These are phyloP conservation scores for Hypoxylon trugodes DNA, from an alignment of 495 filamentous ascomycete genomes.

Conservation along the genomic window DNA sequence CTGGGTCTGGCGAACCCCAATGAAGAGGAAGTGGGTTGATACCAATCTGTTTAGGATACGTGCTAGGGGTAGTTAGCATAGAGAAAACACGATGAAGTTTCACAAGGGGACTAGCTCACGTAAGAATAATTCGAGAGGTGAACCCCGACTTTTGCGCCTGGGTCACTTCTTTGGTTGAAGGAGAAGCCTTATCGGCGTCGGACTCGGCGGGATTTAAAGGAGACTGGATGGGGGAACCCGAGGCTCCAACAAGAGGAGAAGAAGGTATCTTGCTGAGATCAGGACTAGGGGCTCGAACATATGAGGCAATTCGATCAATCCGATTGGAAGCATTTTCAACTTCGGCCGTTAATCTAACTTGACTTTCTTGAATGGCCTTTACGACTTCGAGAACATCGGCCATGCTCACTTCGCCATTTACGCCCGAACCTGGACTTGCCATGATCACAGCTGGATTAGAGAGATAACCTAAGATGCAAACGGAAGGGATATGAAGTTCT, in stretches of 20 bases:
- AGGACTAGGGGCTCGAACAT: slow-evolving; percentile 43
- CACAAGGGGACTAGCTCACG: slow-evolving; percentile 44
- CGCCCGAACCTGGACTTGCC: slow-evolving; percentile 36
- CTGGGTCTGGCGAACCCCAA: slow-evolving; percentile 84
- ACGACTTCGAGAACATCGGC: slow-evolving; percentile 62
- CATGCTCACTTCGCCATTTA: slow-evolving; percentile 43
- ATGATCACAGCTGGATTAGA: slow-evolving; percentile 30
- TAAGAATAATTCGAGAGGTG: slow-evolving; percentile 72
- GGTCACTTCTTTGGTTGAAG: slow-evolving; percentile 18
- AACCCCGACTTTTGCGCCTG: slow-evolving; percentile 47
- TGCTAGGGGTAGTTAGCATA: slow-evolving; percentile 63
- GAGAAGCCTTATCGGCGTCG: slow-evolving; percentile 29
- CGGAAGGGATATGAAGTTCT: neutral
- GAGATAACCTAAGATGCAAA: slow-evolving; percentile 3
- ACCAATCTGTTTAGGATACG: slow-evolving; percentile 92
- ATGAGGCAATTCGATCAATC: slow-evolving; percentile 64
- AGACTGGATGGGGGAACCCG: slow-evolving; percentile 19
- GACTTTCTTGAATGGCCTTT: slow-evolving; percentile 62
- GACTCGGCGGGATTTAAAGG: slow-evolving; percentile 29
- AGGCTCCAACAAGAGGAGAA: slow-evolving; percentile 17
- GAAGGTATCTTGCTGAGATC: slow-evolving; percentile 26
- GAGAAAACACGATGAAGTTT: slow-evolving; percentile 14
- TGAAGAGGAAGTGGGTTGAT: slow-evolving; percentile 88
- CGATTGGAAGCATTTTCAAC: slow-evolving; percentile 73
- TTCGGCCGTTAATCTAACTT: slow-evolving; percentile 65